Evolutionary conservation across 345 rosid genomes (phyloP), one percentile per base, ranked within the genome.

Genomic region (Citrus maxima): DNA sequence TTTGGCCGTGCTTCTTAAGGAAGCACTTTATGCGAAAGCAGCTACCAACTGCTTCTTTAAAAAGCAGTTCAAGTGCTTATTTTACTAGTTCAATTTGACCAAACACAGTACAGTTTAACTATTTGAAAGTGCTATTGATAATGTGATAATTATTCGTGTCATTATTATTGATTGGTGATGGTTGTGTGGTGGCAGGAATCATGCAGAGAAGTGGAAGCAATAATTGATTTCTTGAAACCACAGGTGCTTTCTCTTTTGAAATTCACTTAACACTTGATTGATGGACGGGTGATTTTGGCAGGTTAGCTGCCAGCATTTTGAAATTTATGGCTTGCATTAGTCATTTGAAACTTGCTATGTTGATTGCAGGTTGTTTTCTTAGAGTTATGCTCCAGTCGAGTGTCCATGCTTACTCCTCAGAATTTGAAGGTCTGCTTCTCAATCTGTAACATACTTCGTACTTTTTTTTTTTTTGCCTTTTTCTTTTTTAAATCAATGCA

Each of bases 331-430:
- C 51, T 3, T 35, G 54, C 35, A 73, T 32, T 16, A 16, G 18
- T 72, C 42, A 35, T 27, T 49, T 67, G 10, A 82, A 66, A 42
- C 34, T 74, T 27, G 19, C 35, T 42, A 72, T 58, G 73, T 70
- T 9, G 62, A 69, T 38, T 46, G n/a, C 85, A 97, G 99, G 99
- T 85, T 73, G 98, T 97, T 64, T 94, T 97, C 85, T 80, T 97
- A 89, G 99, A 97, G 85, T 76, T 97, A 79, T 97, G 99, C 83
- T 78, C 98, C 10, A 95, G 94, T 87, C 85, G 99, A 72, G 85
- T 91, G 74, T 85, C 93, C 7, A 78, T 97, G 79, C 98, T 97
- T 73, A 80, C 88, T 34, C 95, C 94, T 56, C 97, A 94, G 88
- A 88, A 84, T 82, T 72, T 93, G 76, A 93, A 94, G 98, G 99